Evolutionary conservation across 192 early-diverging fungal species (phyloP), one percentile per base, ranked within the genome.

Genomic region (Diversispora eburnea): DNA sequence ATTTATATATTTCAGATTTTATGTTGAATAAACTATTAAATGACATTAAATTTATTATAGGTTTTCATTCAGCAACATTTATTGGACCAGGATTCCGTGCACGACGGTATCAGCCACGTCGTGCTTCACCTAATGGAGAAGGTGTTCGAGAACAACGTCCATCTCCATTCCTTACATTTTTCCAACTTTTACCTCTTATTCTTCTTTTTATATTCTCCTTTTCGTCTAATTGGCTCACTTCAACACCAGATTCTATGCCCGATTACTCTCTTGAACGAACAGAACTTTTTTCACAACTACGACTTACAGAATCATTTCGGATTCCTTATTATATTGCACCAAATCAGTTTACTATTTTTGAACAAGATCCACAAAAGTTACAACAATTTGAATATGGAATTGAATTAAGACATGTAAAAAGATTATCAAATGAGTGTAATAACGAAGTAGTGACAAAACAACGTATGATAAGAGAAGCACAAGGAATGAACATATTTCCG

Each of bases 301-400:
- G 90, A 15, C 65, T 66, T 20, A 95, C 96, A 6, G 58, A 72
- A 3, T 54, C 67, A n/a, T 87, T 88, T 56, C 78, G 84, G 8
- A 87, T 96, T 3, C 80, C 76, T 10, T 98, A 95, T 79, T 98
- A 84, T 80, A 91, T 98, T n/a, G 88, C 95, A 45, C 84, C 78
- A 73, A 70, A 65, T 33, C 70, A 60, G 67, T 83, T 88, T 78
- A 66, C 15, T 19, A 47, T 60, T 43, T 77, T 72, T 48, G 78
- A 73, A 43, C 64, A 81, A 57, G 73, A 78, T 70, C 74, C 81
- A 25, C 62, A 82, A 63, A 86, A 87, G 72, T 70, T 93, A 42
- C 74, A 80, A 17, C 76, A 86, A 66, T 87, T 92, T 76, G 95
- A 98, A 75, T 76, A 87, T 10, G 81, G 86, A 2, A 86, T 98